These are phyloP conservation scores for Sporothrix curviconia DNA, from an alignment of 2,329 filamentous ascomycete genomes.

Conservation along the genomic window DNA sequence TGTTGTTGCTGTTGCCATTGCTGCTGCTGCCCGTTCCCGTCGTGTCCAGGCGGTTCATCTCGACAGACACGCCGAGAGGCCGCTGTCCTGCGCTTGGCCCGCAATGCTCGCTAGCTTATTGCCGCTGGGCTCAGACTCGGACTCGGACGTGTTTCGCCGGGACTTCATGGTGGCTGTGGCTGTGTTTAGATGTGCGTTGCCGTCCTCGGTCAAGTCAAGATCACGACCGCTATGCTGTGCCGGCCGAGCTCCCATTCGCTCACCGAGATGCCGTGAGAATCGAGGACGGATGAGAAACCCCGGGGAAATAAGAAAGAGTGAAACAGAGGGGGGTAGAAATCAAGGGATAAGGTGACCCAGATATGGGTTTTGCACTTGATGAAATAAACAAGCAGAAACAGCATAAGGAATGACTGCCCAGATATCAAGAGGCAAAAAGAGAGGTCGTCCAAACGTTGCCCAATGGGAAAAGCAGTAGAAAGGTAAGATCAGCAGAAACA, in stretches of 20 bases:
- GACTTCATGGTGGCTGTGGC: neutral
- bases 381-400: too few relatives aligned
- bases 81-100: slow-evolving; percentile 1
- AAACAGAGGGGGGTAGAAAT: too few relatives aligned
- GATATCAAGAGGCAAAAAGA: too few relatives aligned
- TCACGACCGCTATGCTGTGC: neutral
- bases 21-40: neutral
- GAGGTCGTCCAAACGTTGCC: too few relatives aligned
- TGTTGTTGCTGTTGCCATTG: neutral
- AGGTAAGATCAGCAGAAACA: too few relatives aligned
- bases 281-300: too few relatives aligned
- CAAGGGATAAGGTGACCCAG: too few relatives aligned
- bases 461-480: too few relatives aligned
- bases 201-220: neutral
- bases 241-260: neutral
- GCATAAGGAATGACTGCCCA: too few relatives aligned
- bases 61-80: neutral
- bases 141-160: slow-evolving; percentile 9
- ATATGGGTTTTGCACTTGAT: too few relatives aligned
- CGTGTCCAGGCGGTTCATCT: slow-evolving; percentile 6
- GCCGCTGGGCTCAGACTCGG: slow-evolving; percentile 2
- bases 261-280: too few relatives aligned
- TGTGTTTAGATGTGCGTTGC: neutral
- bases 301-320: too few relatives aligned
- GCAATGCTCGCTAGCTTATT: neutral